A percentile compares a stretch with the other conserved stretches of the same genome.
phyloP scores from a whole-genome alignment of 345 rosid species.

The Nephelium lappaceum region DNA sequence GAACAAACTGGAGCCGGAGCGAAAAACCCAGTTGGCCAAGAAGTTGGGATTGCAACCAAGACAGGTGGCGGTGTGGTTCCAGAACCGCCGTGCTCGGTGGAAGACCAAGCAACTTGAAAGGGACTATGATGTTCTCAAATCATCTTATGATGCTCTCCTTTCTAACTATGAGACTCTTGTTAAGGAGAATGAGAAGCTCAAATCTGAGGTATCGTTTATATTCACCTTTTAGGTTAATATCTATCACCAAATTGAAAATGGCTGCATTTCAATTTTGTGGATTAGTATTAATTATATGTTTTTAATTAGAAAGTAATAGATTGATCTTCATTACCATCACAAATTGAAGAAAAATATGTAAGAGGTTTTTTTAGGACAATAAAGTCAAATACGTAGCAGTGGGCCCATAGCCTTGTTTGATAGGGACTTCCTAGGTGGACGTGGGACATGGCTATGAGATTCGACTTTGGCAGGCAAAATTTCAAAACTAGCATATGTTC shows the following conservation, averaged over 20 bases:
- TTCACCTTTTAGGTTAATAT: neutral
- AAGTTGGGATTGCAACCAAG: constrained; percentile 88
- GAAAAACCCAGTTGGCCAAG: constrained; percentile 82
- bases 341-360: neutral
- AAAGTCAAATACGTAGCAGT: neutral
- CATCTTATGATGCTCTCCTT: constrained; percentile 74
- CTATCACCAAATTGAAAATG: neutral
- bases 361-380: neutral
- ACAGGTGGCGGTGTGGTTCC: constrained; percentile 99
- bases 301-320: neutral
- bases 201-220: constrained; percentile 58
- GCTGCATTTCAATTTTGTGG: neutral
- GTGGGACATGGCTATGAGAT: constrained; percentile 25
- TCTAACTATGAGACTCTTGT: constrained; percentile 54
- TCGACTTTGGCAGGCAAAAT: constrained; percentile 27
- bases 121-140: constrained; percentile 80
- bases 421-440: constrained; percentile 5
- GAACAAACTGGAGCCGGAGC: constrained; percentile 95
- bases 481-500: constrained; percentile 37
- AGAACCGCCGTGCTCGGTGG: constrained; percentile 96
- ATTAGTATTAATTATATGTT: neutral
- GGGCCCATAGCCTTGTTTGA: neutral
- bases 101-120: constrained; percentile 91
- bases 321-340: neutral
- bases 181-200: constrained; percentile 67